Evolutionary conservation across 805 yeast genomes (phyloP).

Genomic region (Candida nonsorbophila): DNA sequence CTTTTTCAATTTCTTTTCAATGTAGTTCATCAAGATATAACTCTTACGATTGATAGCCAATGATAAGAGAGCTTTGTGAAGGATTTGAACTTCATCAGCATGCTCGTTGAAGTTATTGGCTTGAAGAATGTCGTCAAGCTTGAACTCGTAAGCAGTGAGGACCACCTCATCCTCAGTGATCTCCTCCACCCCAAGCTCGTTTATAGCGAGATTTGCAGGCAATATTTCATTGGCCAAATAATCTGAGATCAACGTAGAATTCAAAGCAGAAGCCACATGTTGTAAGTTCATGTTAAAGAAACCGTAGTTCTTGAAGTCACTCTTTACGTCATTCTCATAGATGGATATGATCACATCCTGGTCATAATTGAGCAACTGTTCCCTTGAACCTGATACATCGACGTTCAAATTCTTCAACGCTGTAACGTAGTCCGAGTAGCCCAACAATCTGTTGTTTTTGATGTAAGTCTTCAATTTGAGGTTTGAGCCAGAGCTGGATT

Average conservation of each 20-base stretch:
- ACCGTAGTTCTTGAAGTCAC: constrained; percentile 31
- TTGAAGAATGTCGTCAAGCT: constrained; percentile 45
- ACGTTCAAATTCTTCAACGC: constrained; percentile 30
- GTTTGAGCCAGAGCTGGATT: constrained; percentile 6
- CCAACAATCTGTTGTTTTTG: constrained; percentile 28
- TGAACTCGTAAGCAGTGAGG: constrained; percentile 67
- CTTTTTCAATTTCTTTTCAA: constrained; percentile 40
- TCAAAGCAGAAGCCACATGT: constrained; percentile 20
- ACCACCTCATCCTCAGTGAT: constrained; percentile 57
- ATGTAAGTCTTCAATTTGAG: constrained; percentile 24
- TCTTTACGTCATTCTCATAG: constrained; percentile 23
- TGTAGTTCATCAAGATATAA: constrained; percentile 48
- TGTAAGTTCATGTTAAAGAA: constrained; percentile 27
- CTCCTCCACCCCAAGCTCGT: constrained; percentile 34
- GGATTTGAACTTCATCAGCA: constrained; percentile 25
- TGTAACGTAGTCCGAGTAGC: constrained; percentile 26
- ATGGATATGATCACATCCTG: constrained; percentile 30
- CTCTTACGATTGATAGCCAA: constrained; percentile 58
- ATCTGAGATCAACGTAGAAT: constrained; percentile 14
- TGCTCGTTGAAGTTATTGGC: constrained; percentile 21
- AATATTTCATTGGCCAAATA: constrained; percentile 26
- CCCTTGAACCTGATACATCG: constrained; percentile 4
- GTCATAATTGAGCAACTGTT: constrained; percentile 14
- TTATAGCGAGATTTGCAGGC: constrained; percentile 28
- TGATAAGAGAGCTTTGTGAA: constrained; percentile 55